A percentile compares a stretch with the other conserved stretches of the same genome.
phyloP scores from a whole-genome alignment of 225 moss, liverwort and hornwort species.

The Straminergon stramineum region DNA sequence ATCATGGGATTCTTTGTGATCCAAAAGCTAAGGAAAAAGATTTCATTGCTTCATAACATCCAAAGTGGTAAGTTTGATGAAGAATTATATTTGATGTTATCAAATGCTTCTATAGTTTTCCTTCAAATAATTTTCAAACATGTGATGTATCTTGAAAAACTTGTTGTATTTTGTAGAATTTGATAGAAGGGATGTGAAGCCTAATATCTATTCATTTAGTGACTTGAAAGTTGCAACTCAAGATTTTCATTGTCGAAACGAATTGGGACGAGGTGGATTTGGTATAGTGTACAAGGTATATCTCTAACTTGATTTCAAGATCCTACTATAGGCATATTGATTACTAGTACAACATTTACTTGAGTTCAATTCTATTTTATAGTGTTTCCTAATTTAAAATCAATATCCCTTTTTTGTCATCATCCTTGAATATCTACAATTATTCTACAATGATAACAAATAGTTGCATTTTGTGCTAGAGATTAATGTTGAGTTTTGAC shows the following conservation, averaged over 20 bases:
- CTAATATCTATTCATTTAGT: neutral
- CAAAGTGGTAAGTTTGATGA: neutral
- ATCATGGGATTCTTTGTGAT: neutral
- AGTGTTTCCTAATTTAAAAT: neutral
- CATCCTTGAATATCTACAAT: rapidly evolving
- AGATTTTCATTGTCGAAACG: neutral
- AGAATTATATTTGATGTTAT: neutral
- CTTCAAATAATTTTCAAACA: rapidly evolving
- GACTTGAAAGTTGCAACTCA: neutral
- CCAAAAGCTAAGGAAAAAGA: neutral
- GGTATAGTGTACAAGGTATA: neutral
- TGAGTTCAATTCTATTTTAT: too few species aligned
- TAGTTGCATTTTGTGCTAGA: neutral
- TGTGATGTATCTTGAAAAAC: neutral
- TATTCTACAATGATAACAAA: neutral
- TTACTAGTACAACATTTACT: rapidly evolving
- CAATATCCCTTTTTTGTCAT: rapidly evolving
- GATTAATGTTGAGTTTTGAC: neutral
- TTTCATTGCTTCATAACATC: neutral
- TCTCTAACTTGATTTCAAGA: neutral
- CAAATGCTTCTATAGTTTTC: neutral
- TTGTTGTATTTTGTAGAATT: neutral
- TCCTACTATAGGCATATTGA: too few species aligned
- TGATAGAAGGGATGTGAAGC: neutral
- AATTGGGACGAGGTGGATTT: neutral